Evolutionary conservation across 306 rosid species (phyloP).

Genomic region (Oxytropis ochrocephala): DNA sequence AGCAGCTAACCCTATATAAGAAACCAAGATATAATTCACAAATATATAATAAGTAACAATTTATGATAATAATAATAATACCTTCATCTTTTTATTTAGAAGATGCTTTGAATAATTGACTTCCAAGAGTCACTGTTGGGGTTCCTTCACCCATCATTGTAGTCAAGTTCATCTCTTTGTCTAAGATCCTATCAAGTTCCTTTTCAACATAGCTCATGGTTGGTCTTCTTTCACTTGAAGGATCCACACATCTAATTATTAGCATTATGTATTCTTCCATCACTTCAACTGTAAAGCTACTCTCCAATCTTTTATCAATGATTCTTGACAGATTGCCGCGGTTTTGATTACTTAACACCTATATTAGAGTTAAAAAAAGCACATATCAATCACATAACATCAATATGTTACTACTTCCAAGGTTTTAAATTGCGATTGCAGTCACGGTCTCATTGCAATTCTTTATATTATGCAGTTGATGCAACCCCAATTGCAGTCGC

Average conservation of each 20-base stretch:
- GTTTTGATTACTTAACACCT: constrained; percentile 51
- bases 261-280: constrained; percentile 57
- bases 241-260: constrained; percentile 44
- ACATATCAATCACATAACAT: neutral
- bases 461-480: no score
- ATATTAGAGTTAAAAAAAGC: neutral
- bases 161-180: constrained; percentile 78
- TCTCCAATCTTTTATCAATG: constrained; percentile 57
- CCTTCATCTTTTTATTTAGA: constrained; percentile 21
- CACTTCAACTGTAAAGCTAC: constrained; percentile 69
- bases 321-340: constrained; percentile 26
- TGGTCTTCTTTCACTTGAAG: constrained; percentile 74
- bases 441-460: no score
- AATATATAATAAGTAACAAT: constrained; percentile 26
- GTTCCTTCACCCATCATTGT: constrained; percentile 88
- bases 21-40: constrained; percentile 35
- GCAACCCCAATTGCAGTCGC: no score
- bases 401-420: neutral
- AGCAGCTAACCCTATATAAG: constrained; percentile 40
- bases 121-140: constrained; percentile 66
- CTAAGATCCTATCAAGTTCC: constrained; percentile 71
- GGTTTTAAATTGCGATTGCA: no score
- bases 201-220: constrained; percentile 60
- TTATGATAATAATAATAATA: constrained; percentile 14
- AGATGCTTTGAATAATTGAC: constrained; percentile 56